Base-by-base conservation (phyloP, 768 basidiomycete genomes). In the Leccinum incarnatum region DNA sequence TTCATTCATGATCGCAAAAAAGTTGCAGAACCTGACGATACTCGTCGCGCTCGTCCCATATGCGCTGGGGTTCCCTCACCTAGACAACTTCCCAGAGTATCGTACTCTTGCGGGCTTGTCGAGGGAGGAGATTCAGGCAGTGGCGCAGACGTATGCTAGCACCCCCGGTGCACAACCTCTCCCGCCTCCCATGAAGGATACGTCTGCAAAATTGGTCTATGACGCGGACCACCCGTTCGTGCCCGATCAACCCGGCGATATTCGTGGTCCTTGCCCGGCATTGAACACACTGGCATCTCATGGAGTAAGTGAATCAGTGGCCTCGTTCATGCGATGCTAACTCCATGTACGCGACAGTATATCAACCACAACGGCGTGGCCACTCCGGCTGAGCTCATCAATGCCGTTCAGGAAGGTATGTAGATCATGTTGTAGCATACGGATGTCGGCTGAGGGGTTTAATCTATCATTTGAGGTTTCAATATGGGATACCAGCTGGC, bases 211-310 rank as follows among this genome's bases (percentile, higher is more conserved):
- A 51, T 8, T 63, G 32, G 68, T 70, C 3, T 32, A 63, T 46
- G 68, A 68, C 17, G 46, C n/a, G 0, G 53, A 15, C 10, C 68
- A 70, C n/a, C 66, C 68, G 23, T 70, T 51, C 37, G 7, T 25
- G 5, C 59, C 57, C 10, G 54, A 54, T 32, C 46, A 0, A 36
- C 60, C 65, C 10, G 60, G 65, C 19, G 68, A 70, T 19, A 65
- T 70, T 19, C 68, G 68, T 48, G 68, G 65, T 0, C 68, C 67
- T 11, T 70, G 61, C 19, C 66, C 68, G 1, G 67, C 63, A 56
- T 40, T 69, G 52, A 69, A 69, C 29, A 68, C 68, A 7, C 53
- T 69, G 10, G 66, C 68, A 29, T 62, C 63, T 68, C 68, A 69
- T 10, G 68, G 68, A 17, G 68, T 70, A 19, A 61, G 68, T 51